phyloP scores from a whole-genome alignment of 176 grass and related monocot genomes.

The Rhipidocladum racemiflorum region DNA sequence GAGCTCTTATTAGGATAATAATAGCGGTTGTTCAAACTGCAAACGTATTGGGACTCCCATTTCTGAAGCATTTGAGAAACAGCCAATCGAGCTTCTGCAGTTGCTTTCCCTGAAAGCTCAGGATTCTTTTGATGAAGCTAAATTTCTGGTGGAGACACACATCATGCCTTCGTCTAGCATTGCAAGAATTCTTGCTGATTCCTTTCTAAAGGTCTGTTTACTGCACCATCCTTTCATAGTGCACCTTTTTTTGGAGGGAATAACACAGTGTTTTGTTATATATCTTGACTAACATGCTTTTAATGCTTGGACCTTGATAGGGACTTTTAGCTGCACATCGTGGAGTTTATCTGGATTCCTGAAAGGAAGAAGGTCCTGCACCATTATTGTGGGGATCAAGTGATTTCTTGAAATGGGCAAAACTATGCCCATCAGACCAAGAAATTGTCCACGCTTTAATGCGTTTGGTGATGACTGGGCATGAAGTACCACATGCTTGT shows the following conservation, averaged over 20 bases:
- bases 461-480: conserved; percentile 97
- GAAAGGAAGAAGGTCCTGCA: conserved; percentile 85
- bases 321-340: conserved; percentile 83
- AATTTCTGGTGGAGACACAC: conserved; percentile 78
- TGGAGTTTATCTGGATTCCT: conserved; percentile 85
- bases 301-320: conserved; percentile 38
- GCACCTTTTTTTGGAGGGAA: conserved; percentile 16
- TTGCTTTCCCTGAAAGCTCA: conserved; percentile 91
- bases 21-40: conserved; percentile 72
- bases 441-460: conserved; percentile 97
- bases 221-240: conserved; percentile 30
- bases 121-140: conserved; percentile 89
- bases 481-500: conserved; percentile 95
- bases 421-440: conserved; percentile 77
- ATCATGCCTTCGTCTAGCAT: conserved; percentile 72
- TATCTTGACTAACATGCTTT: conserved; percentile 35
- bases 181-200: conserved; percentile 84
- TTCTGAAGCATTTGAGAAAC: conserved; percentile 89
- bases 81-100: conserved; percentile 86
- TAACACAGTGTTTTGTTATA: conserved; percentile 10
- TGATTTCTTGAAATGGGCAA: conserved; percentile 94
- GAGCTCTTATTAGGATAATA: conserved; percentile 83
- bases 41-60: conserved; percentile 69
- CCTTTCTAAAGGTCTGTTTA: conserved; percentile 73
- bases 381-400: conserved; percentile 88